Conservation (phyloP, 352 stramenopile species). For the Globisporangium mamillatum region DNA sequence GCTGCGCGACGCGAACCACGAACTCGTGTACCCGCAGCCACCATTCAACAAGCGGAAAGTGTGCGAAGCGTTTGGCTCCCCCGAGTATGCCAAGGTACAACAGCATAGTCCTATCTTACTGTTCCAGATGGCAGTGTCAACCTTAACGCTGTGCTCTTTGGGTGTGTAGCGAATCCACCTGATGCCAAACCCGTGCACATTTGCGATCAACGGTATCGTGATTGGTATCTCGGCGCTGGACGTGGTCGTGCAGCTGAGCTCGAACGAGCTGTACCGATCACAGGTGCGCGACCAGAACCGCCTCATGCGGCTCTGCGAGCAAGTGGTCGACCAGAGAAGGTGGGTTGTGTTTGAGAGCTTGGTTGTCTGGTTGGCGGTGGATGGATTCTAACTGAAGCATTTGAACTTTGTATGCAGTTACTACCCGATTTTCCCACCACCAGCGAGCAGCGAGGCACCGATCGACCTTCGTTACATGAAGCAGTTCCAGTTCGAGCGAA, state of each 20-base stretch:
- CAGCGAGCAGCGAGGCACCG: slow-evolving; percentile 58
- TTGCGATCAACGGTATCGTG: slow-evolving; percentile 93
- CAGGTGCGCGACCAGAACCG: slow-evolving; percentile 64
- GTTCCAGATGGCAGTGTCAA: too few species aligned
- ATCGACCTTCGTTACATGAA: slow-evolving; percentile 92
- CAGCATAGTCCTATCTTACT: too few species aligned
- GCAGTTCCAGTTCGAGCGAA: slow-evolving; percentile 89
- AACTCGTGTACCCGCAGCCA: slow-evolving; percentile 94
- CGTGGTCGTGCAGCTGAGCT: slow-evolving; percentile 85
- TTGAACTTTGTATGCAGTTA: slow-evolving; percentile 28
- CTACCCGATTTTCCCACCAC: slow-evolving; percentile 80
- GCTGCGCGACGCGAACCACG: slow-evolving; percentile 94
- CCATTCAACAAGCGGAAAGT: slow-evolving; percentile 89
- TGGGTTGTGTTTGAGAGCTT: slow-evolving; percentile 11
- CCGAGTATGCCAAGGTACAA: slow-evolving; percentile 58
- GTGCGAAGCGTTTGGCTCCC: slow-evolving; percentile 57
- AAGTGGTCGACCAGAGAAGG: slow-evolving; percentile 82
- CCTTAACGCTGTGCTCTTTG: not conserved
- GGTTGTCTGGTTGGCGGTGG: not conserved
- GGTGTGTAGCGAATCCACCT: slow-evolving; percentile 86
- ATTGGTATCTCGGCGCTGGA: slow-evolving; percentile 93
- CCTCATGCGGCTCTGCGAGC: slow-evolving; percentile 69
- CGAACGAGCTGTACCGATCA: slow-evolving; percentile 68
- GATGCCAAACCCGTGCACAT: slow-evolving; percentile 94
- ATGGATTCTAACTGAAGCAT: not conserved